These are phyloP conservation scores for Tubosaeta brunneosetosa DNA, from an alignment of 768 basidiomycete genomes.

Conservation along the genomic window DNA sequence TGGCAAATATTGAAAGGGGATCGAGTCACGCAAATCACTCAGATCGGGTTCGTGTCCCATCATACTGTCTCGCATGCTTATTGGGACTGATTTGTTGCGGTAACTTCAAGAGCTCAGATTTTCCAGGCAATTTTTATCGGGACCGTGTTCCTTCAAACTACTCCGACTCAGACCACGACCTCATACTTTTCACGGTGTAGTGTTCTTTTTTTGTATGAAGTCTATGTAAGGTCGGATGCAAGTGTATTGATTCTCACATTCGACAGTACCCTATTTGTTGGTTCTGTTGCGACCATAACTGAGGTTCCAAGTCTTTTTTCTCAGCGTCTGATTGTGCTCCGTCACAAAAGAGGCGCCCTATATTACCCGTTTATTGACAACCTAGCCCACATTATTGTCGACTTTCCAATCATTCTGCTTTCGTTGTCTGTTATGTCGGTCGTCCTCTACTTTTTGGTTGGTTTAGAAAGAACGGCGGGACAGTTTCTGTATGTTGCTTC, in stretches of 20 bases:
- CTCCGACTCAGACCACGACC: no score
- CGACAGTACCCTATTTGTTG: slow-evolving; percentile 45
- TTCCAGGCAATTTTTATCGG: slow-evolving; percentile 21
- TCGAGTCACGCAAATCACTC: slow-evolving; percentile 30
- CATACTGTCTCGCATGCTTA: slow-evolving; percentile 2
- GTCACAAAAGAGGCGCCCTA: slow-evolving; percentile 42
- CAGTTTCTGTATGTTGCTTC: slow-evolving; percentile 18
- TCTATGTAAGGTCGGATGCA: background rate
- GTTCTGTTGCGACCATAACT: slow-evolving; percentile 49
- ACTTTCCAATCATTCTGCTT: slow-evolving; percentile 37
- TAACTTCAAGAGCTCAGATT: slow-evolving; percentile 31
- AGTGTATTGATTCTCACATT: slow-evolving; percentile 4
- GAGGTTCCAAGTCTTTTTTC: slow-evolving; percentile 44
- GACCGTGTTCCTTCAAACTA: slow-evolving; percentile 40
- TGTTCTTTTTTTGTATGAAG: slow-evolving; percentile 65
- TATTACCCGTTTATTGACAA: slow-evolving; percentile 47
- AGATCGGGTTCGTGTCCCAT: slow-evolving; percentile 29
- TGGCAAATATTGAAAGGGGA: slow-evolving; percentile 45
- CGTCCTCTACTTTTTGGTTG: slow-evolving; percentile 18
- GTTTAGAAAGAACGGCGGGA: slow-evolving; percentile 13
- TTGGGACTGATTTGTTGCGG: background rate
- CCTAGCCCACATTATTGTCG: slow-evolving; percentile 42
- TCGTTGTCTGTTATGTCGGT: slow-evolving; percentile 11
- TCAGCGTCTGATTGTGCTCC: slow-evolving; percentile 40
- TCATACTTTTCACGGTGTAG: slow-evolving; percentile 58